A percentile compares a stretch with the other conserved stretches of the same genome.
Evolutionary conservation across 2,329 filamentous ascomycete species (phyloP).

Genomic region (Ophidiomyces ophidiicola): DNA sequence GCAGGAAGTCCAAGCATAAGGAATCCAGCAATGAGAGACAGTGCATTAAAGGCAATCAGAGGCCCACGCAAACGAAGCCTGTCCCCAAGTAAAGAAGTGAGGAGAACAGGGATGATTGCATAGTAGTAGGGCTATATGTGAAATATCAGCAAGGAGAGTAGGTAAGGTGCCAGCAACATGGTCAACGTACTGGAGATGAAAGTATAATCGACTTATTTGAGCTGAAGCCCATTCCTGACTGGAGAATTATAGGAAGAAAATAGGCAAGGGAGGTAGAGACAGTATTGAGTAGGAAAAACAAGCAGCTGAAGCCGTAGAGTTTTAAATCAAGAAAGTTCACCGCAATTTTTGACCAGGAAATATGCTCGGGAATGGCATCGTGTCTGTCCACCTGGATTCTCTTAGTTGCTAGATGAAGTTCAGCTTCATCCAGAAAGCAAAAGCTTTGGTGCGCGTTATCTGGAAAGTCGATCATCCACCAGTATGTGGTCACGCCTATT

Average conservation of each 20-base stretch:
- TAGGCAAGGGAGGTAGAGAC: constrained; percentile 54
- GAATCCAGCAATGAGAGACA: constrained; percentile 51
- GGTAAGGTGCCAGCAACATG: neutral
- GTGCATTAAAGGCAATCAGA: constrained; percentile 52
- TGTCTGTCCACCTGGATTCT: constrained; percentile 51
- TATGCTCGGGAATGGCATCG: constrained; percentile 46
- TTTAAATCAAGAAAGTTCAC: constrained; percentile 48
- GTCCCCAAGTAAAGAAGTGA: constrained; percentile 53
- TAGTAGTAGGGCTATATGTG: constrained; percentile 50
- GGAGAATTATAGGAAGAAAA: constrained; percentile 50
- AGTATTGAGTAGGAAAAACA: constrained; percentile 56
- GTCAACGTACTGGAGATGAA: constrained; percentile 42
- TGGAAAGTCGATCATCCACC: constrained; percentile 61
- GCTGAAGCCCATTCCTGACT: constrained; percentile 44
- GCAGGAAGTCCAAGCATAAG: constrained; percentile 50
- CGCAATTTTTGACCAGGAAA: constrained; percentile 45
- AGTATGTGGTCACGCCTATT: constrained; percentile 50
- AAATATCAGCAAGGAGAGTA: neutral
- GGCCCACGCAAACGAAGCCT: constrained; percentile 48
- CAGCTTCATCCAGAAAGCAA: constrained; percentile 45
- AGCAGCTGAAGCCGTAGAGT: constrained; percentile 50
- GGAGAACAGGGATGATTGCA: constrained; percentile 49
- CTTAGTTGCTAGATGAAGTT: constrained; percentile 44
- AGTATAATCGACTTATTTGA: constrained; percentile 47
- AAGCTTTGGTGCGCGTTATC: constrained; percentile 47